Percentiles rank a stretch among this genome's conserved stretches.
phyloP scores from a whole-genome alignment of 2,329 filamentous ascomycete species.

The Pseudophaeomoniella oleicola region DNA sequence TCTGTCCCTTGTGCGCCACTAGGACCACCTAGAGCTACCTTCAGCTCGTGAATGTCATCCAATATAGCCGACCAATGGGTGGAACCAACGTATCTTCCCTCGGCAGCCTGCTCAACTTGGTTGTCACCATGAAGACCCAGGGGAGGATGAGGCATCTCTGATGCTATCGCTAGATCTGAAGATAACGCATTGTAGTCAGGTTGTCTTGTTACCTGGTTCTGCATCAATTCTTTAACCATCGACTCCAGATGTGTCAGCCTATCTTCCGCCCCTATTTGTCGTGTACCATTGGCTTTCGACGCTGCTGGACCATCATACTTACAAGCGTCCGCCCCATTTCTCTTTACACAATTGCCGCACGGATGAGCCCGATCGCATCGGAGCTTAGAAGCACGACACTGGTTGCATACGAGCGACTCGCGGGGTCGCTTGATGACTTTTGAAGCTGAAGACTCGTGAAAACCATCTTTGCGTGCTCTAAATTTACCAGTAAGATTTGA shows the following conservation, averaged over 20 bases:
- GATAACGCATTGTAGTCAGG: neutral
- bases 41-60: conserved; percentile 12
- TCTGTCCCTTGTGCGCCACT: neutral
- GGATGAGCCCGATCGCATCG: conserved; percentile 20
- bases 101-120: neutral
- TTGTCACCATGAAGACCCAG: neutral
- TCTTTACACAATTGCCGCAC: conserved; percentile 22
- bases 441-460: conserved; percentile 1
- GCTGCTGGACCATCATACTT: conserved; percentile 4
- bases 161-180: neutral
- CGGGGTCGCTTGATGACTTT: neutral
- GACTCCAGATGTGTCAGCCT: conserved; percentile 7
- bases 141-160: neutral
- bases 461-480: neutral
- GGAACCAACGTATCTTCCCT: conserved; percentile 8
- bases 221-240: conserved; percentile 6
- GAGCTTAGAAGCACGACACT: neutral
- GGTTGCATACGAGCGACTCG: neutral
- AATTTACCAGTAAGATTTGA: conserved; percentile 3
- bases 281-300: neutral
- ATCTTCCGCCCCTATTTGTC: conserved; percentile 5
- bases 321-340: conserved; percentile 16
- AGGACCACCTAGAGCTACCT: neutral
- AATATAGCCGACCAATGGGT: conserved; percentile 12
- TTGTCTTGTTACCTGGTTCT: conserved; percentile 2